Conservation (phyloP, 1,284 basidiomycete species). For the Leccinum angustisporum region DNA sequence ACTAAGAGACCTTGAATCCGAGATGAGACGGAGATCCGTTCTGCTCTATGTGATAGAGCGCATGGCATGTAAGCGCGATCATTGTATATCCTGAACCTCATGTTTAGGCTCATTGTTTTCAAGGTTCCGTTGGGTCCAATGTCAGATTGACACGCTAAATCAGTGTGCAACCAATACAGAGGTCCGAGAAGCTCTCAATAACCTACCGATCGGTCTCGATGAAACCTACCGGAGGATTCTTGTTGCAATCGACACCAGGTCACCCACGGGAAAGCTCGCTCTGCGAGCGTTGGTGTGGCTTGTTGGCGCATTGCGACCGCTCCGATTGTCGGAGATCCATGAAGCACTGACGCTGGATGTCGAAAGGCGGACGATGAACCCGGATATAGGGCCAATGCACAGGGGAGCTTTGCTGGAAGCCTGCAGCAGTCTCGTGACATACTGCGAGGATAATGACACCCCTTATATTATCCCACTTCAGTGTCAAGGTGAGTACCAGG, state of each 20-base stretch:
- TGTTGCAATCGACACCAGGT: neutral
- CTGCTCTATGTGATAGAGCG: conserved; percentile 5
- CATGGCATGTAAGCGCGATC: conserved; percentile 13
- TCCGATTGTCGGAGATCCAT: conserved; percentile 5
- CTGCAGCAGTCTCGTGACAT: conserved; percentile 9
- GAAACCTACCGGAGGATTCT: conserved; percentile 13
- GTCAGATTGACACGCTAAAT: conserved; percentile 10
- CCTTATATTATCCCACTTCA: conserved; percentile 15
- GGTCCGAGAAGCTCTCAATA: conserved; percentile 8
- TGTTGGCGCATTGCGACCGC: conserved; percentile 6
- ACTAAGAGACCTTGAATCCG: conserved; percentile 1
- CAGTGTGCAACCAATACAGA: conserved; percentile 8
- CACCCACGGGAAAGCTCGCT: conserved; percentile 6
- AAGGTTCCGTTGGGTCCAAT: conserved; percentile 17
- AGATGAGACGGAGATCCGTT: conserved; percentile 7
- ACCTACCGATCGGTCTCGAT: conserved; percentile 9
- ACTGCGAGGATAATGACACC: conserved; percentile 10
- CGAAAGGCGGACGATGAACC: neutral
- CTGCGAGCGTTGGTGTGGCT: conserved; percentile 7
- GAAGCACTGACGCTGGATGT: conserved; percentile 8
- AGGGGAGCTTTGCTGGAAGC: conserved; percentile 1
- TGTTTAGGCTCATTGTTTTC: neutral
- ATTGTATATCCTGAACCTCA: neutral
- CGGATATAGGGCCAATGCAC: conserved; percentile 4
- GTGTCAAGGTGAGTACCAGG: conserved; percentile 11